phyloP scores from a whole-genome alignment of 2,329 filamentous ascomycete species.

The Polychaeton citri region DNA sequence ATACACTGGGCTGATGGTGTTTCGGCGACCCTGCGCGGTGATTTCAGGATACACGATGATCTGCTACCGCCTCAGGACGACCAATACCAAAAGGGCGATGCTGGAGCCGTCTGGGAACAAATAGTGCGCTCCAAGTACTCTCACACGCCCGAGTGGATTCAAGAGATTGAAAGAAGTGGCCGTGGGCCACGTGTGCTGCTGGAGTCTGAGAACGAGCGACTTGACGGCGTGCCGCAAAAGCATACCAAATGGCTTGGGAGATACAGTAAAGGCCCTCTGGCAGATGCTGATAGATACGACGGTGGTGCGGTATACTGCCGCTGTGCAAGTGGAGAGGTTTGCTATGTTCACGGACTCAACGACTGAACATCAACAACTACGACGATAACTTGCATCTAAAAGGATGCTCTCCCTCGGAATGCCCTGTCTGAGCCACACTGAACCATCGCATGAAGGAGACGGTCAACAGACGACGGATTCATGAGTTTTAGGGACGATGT shows the following conservation, averaged over 20 bases:
- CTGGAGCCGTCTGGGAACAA: neutral
- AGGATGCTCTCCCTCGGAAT: no score
- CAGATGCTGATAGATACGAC: neutral
- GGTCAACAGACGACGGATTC: no score
- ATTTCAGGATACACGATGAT: constrained; percentile 11
- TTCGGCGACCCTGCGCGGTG: constrained; percentile 16
- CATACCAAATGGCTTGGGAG: neutral
- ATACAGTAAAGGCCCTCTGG: neutral
- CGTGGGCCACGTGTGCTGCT: neutral
- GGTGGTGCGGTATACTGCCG: neutral
- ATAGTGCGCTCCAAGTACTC: neutral
- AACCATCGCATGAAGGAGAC: no score
- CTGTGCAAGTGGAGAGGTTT: neutral
- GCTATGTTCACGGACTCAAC: neutral
- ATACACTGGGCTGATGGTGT: constrained; percentile 19
- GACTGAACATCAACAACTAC: no score
- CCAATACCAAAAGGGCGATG: neutral
- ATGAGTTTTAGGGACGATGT: no score
- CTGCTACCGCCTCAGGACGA: constrained; percentile 2
- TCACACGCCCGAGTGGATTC: neutral
- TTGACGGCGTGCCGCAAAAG: neutral
- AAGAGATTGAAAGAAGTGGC: neutral
- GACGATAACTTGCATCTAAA: no score
- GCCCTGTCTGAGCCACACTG: no score
- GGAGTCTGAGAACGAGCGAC: neutral